Evolutionary conservation across 257 asterid species (phyloP), one percentile per base, ranked within the genome.

Genomic region (Marsdenia floribunda): DNA sequence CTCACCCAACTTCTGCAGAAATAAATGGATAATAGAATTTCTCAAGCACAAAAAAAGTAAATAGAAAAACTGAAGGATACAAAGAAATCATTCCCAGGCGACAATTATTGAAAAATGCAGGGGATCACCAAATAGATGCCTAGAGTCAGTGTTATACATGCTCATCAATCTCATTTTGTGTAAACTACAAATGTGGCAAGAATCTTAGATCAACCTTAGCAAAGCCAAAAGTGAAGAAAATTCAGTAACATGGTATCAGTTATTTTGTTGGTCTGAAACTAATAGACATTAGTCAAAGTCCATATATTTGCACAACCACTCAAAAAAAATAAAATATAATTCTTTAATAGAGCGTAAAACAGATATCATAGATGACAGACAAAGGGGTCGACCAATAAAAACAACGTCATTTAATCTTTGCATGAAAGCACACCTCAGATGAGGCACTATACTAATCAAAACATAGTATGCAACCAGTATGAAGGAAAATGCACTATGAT

Each of bases 1-100:
- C 71, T 87, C 84, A 76, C 83, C 90, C 77, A 88, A 87, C 86
- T 88, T 92, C 98, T 93, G 92, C 87, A 74, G 67, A 66, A 52
- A 61, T 47, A 55, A 24, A 72, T 53, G 46, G 47, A 69, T 19
- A 35, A 49, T 5, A 26, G 52, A 70, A 5, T 24, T 61, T 57
- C 77, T 24, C 68, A 33, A 75, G 73, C 75, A 68, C 64, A 79
- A 78, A 53, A 53, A 60, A 71, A 66, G 52, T 63, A 40, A 75
- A 70, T 26, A 24, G 29, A 50, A 54, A 72, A 77, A 73, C 55
- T 46, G 66, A 19, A 40, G 14, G 33, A 6, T 49, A 9, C 38
- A 35, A 44, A 44, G 54, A 70, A 60, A 33, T 18, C 52, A 66
- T 3, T 38, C 37, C 5, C 15, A 42, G 29, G 67, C 61, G 7